Percentiles rank a stretch among this genome's conserved stretches.
Conservation (phyloP, 345 rosid genomes). For the Rubroshorea leprosula region DNA sequence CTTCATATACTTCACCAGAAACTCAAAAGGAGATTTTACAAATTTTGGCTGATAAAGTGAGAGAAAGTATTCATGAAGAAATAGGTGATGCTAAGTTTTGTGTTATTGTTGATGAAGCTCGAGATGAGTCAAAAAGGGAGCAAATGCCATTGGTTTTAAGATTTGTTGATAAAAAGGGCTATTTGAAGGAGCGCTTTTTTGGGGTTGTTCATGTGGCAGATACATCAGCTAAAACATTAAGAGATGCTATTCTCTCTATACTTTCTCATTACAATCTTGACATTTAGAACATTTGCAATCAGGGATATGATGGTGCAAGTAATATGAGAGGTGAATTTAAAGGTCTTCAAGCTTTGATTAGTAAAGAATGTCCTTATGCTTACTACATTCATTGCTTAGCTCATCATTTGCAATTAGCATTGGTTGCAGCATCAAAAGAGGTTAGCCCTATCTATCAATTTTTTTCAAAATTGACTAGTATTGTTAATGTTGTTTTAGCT, state of each 20-base stretch:
- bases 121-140: background rate
- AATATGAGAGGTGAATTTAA: constrained; percentile 9
- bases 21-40: constrained; percentile 1
- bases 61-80: background rate
- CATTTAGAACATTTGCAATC: background rate
- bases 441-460: background rate
- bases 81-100: constrained; percentile 3
- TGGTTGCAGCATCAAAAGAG: constrained; percentile 5
- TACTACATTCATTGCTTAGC: constrained; percentile 12
- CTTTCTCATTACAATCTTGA: constrained; percentile 1
- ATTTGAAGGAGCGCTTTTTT: constrained; percentile 1
- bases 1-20: background rate
- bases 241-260: background rate
- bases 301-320: constrained; percentile 12
- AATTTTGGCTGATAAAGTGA: background rate
- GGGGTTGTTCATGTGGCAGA: background rate
- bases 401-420: constrained; percentile 5
- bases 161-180: constrained; percentile 2
- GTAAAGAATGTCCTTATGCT: background rate
- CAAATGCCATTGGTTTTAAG: constrained; percentile 13
- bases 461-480: background rate
- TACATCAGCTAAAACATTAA: background rate
- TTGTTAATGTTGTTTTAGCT: background rate
- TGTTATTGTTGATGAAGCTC: constrained; percentile 6
- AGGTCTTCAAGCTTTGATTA: background rate